Percentiles rank a stretch among this genome's conserved stretches.
Evolutionary conservation across 495 filamentous ascomycete genomes (phyloP).

Genomic region (Beverwykella pulmonaria): DNA sequence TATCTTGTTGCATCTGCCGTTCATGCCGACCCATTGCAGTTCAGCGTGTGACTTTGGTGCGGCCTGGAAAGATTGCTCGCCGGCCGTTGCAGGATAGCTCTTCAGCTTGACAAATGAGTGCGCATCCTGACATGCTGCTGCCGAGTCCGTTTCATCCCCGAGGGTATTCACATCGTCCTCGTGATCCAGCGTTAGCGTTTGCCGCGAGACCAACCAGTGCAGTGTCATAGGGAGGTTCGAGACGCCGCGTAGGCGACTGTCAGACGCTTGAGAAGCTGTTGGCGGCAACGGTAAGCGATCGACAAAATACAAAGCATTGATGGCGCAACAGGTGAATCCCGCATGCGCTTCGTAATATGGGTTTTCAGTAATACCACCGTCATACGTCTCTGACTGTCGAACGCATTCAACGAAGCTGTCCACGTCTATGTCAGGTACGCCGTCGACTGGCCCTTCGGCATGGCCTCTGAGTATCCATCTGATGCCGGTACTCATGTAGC

Average conservation of each 20-base stretch:
- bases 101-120: conserved; percentile 37
- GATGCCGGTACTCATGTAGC: conserved; percentile 78
- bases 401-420: conserved; percentile 71
- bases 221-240: conserved; percentile 52
- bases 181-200: conserved; percentile 50
- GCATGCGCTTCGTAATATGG: conserved; percentile 87
- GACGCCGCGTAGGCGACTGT: conserved; percentile 33
- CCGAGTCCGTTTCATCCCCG: conserved; percentile 35
- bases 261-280: conserved; percentile 8
- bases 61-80: conserved; percentile 25
- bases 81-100: conserved; percentile 31
- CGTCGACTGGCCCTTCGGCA: conserved; percentile 53
- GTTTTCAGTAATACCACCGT: conserved; percentile 83
- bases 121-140: conserved; percentile 35
- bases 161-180: conserved; percentile 49
- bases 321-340: conserved; percentile 84
- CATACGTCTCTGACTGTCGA: conserved; percentile 74
- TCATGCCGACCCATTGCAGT: conserved; percentile 69
- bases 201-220: conserved; percentile 71
- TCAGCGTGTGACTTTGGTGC: conserved; percentile 33
- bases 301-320: conserved; percentile 73
- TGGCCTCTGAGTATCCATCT: conserved; percentile 76
- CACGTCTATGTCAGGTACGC: conserved; percentile 74
- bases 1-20: conserved; percentile 84
- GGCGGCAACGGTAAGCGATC: conserved; percentile 49